Conservation (phyloP, 495 filamentous ascomycete species). For the Neurospora africana region DNA sequence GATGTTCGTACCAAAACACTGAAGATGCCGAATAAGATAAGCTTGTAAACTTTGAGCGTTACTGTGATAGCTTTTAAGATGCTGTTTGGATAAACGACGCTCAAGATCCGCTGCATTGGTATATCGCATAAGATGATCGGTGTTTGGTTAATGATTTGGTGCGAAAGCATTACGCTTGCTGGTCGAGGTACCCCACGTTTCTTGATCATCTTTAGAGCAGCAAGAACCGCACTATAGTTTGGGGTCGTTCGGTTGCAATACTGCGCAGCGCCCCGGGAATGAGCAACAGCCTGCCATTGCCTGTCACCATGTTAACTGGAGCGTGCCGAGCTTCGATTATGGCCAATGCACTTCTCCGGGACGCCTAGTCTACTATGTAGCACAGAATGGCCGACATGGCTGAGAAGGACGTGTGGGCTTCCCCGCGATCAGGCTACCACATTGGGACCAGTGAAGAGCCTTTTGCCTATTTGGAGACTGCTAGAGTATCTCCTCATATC, state of each 20-base stretch:
- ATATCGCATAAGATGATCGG: neutral
- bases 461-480: neutral
- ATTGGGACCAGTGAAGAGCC: neutral
- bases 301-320: neutral
- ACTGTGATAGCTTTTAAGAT: neutral
- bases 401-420: neutral
- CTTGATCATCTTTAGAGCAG: neutral
- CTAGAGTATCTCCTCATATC: neutral
- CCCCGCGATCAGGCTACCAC: neutral
- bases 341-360: neutral
- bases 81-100: neutral
- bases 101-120: neutral
- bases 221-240: neutral
- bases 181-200: neutral
- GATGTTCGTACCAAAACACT: neutral
- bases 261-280: neutral
- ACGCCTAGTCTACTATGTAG: neutral
- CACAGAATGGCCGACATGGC: neutral
- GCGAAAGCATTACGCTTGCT: neutral
- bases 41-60: neutral
- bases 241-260: neutral
- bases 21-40: neutral
- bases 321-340: neutral
- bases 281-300: neutral
- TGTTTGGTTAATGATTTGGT: neutral